Evolutionary conservation across 2,329 filamentous ascomycete species (phyloP), one percentile per base, ranked within the genome.

Genomic region (Cylindrodendrum hubeiense): DNA sequence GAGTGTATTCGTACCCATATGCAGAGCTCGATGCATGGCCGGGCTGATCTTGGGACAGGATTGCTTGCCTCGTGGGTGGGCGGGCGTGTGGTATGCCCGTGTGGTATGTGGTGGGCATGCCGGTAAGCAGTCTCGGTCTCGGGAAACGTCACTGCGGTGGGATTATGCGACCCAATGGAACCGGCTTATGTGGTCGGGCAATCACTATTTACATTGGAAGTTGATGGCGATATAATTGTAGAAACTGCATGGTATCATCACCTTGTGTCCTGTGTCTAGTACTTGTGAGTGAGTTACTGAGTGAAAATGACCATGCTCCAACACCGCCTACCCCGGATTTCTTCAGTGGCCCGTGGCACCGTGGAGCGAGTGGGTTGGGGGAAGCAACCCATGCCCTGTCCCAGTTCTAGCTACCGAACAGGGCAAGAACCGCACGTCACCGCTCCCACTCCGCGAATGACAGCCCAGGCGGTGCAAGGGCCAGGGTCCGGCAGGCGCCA

Each of bases 291-390:
- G n/a, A n/a, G n/a, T n/a, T n/a, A n/a, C n/a, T n/a, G n/a, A n/a
- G n/a, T n/a, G n/a, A n/a, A n/a, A n/a, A n/a, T 12, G 10, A 9
- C 33, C 33, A 34, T 34, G 10, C 15, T 34, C 15, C 33, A 12
- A 34, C 33, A 12, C 33, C 10, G 15, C 33, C 19, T 50, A 50
- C 47, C 47, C 47, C 47, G n/a, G 47, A 50, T 50, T 50, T 50
- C 28, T 33, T 21, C 47, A 22, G 46, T 49, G 46, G 46, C 12
- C 46, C 46, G 46, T 49, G 46, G 17, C 24, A 47, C 13, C 22
- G 43, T 47, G 43, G 43, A 47, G n/a, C 39, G 43, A 9, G 44
- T 47, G 44, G 44, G 44, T 47, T 47, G 44, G 44, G 28, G 44
- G 46, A 49, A 49, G 17, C 17, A 49, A 33, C n/a, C n/a, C 17